phyloP scores from a whole-genome alignment of 495 filamentous ascomycete genomes.

The Antarctomyces pellizariae region DNA sequence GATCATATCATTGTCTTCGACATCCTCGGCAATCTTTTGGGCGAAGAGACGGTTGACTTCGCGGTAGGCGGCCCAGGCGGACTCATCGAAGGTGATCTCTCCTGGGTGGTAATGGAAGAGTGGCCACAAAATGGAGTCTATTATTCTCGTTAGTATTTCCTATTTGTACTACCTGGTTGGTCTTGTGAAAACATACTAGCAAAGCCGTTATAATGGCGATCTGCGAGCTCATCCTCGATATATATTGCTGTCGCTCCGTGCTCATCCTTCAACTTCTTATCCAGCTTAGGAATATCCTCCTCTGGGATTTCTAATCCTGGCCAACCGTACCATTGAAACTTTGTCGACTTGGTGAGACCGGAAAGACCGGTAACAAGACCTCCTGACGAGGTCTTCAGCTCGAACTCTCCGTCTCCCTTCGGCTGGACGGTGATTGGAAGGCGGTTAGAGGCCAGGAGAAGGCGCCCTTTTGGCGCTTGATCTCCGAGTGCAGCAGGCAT shows the following conservation, averaged over 20 bases:
- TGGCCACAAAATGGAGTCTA: constrained; percentile 88
- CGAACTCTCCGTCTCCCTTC: constrained; percentile 57
- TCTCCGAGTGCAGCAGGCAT: constrained; percentile 11
- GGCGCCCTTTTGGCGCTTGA: constrained; percentile 14
- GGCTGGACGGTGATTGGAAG: constrained; percentile 90
- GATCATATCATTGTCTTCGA: constrained; percentile 58
- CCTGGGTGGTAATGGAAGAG: constrained; percentile 90
- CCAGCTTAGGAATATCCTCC: constrained; percentile 36
- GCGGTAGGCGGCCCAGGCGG: constrained; percentile 64
- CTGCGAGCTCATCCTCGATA: constrained; percentile 53
- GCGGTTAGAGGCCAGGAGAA: constrained; percentile 82
- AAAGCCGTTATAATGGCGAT: constrained; percentile 71
- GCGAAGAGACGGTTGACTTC: constrained; percentile 77
- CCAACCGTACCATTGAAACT: constrained; percentile 97
- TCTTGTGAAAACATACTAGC: constrained; percentile 49
- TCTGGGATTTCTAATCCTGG: constrained; percentile 71
- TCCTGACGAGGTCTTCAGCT: constrained; percentile 86
- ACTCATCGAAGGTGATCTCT: constrained; percentile 78
- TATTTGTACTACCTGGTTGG: constrained; percentile 3
- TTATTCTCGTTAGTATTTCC: constrained; percentile 2
- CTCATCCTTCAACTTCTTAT: constrained; percentile 44
- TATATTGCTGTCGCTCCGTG: constrained; percentile 57
- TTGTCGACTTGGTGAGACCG: constrained; percentile 73
- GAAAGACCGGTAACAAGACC: constrained; percentile 80
- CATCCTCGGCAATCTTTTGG: constrained; percentile 44